These are phyloP conservation scores for Strigomonas culicis DNA, from an alignment of 208 protist species.

Conservation along the genomic window DNA sequence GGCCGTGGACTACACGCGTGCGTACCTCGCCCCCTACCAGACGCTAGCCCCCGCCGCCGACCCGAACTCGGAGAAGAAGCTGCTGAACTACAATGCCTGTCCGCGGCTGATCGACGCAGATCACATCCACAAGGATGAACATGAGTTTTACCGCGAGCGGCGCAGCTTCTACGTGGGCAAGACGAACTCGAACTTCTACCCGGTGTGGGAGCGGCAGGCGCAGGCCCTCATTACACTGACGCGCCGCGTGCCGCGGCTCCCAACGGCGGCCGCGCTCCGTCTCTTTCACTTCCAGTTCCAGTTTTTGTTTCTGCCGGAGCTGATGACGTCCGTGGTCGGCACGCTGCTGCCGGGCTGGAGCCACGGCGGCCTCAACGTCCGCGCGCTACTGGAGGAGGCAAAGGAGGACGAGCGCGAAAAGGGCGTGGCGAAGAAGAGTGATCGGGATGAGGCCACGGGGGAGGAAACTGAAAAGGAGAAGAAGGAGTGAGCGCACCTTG, in stretches of 20 bases:
- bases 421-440: conserved; percentile 19
- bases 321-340: conserved; percentile 48
- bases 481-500: neutral
- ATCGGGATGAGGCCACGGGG: neutral
- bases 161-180: conserved; percentile 60
- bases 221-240: conserved; percentile 78
- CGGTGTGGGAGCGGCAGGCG: conserved; percentile 75
- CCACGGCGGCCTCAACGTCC: conserved; percentile 38
- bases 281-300: conserved; percentile 71
- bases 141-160: conserved; percentile 64
- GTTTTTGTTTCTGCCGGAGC: conserved; percentile 63
- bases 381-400: conserved; percentile 39
- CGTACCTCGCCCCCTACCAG: conserved; percentile 38
- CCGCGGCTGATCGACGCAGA: conserved; percentile 81
- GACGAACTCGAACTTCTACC: conserved; percentile 35
- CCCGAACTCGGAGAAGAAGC: conserved; percentile 9
- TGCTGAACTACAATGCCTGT: conserved; percentile 20
- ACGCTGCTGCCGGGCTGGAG: conserved; percentile 72
- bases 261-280: conserved; percentile 81
- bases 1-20: conserved; percentile 58
- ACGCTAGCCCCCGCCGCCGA: too few relatives aligned
- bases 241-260: conserved; percentile 59
- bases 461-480: neutral
- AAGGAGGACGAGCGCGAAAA: conserved; percentile 12
- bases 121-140: conserved; percentile 77